Base-by-base conservation (phyloP, 148 eudicot species). In the Amaranthus cruentus region DNA sequence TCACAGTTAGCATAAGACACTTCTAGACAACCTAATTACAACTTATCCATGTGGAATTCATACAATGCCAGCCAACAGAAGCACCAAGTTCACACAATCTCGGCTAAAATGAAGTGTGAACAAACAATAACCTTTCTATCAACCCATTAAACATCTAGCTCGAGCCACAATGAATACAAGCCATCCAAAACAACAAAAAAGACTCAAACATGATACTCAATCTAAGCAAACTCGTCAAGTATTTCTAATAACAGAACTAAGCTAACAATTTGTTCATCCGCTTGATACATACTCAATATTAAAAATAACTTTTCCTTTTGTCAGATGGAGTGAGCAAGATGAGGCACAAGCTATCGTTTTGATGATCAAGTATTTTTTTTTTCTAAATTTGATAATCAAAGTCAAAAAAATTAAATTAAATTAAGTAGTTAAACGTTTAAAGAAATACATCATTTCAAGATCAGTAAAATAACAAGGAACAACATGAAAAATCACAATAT, bases 341-440 rank as follows among this genome's bases (percentile, higher is more conserved):
- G 38, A 28, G 38, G 38, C 38, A 28, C 38, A 28, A 28, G 38
- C 1, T 28, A 28, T 28, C 38, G 38, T 28, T 28, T 28, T 28
- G 38, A 28, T 28, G 38, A 28, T 2, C 38, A 28, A 28, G 38
- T 28, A 28, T 28, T 0, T 60, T 28, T 18, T 18, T 28, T 28
- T 28, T 28, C 18, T 28, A 28, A 62, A n/a, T 6, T 3, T 6
- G 48, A 44, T 0, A 9, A 73, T 44, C 28, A n/a, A 58, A 46
- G 6, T 4, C 4, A 77, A 49, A 3, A 57, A 71, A 54, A 6
- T 62, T 0, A 28, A 62, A 69, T 7, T 9, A 7, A 0, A 70
- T n/a, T 55, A 18, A 49, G 89, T 87, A 42, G 76, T 84, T 18
- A 81, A 18, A 18, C 18, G 97, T 94, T 6, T 9, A 73, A 66